phyloP scores from a whole-genome alignment of 78 protist genomes.

The Dictyostelium discoideum region DNA sequence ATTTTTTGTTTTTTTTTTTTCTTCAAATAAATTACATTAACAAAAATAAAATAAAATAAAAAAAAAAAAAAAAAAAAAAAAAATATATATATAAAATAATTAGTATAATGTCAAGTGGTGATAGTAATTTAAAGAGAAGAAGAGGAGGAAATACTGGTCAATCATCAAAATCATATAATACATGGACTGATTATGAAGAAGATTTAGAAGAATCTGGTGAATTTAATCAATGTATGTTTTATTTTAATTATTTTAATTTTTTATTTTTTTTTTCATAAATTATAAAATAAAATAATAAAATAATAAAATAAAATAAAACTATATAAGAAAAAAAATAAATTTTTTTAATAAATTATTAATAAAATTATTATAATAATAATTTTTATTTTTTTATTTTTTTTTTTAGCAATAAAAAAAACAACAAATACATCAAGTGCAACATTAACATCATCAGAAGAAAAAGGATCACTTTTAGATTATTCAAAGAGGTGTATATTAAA shows the following conservation, averaged over 20 bases:
- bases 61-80: neutral
- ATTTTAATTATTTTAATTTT: neutral
- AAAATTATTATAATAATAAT: neutral
- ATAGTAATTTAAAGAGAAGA: slow-evolving; percentile 25
- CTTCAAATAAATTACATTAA: too few species aligned
- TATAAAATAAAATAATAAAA: too few species aligned
- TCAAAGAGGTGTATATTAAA: slow-evolving; percentile 57
- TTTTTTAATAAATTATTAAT: too few species aligned
- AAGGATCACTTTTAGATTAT: slow-evolving; percentile 29
- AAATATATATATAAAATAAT: neutral
- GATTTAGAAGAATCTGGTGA: slow-evolving; percentile 39
- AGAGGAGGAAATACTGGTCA: neutral
- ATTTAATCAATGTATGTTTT: slow-evolving; percentile 6
- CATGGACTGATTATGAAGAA: slow-evolving; percentile 70
- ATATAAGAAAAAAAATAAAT: neutral
- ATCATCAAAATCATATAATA: slow-evolving; percentile 15
- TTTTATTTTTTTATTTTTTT: neutral
- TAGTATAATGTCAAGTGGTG: neutral
- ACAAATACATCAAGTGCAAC: neutral
- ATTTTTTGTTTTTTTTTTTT: too few species aligned
- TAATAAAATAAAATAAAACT: neutral
- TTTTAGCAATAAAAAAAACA: neutral
- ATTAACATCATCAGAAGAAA: neutral
- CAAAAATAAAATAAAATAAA: too few species aligned
- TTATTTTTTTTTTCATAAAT: too few species aligned